Evolutionary conservation across 768 basidiomycete species (phyloP), one percentile per base, ranked within the genome.

Genomic region (Lentinula boryana): DNA sequence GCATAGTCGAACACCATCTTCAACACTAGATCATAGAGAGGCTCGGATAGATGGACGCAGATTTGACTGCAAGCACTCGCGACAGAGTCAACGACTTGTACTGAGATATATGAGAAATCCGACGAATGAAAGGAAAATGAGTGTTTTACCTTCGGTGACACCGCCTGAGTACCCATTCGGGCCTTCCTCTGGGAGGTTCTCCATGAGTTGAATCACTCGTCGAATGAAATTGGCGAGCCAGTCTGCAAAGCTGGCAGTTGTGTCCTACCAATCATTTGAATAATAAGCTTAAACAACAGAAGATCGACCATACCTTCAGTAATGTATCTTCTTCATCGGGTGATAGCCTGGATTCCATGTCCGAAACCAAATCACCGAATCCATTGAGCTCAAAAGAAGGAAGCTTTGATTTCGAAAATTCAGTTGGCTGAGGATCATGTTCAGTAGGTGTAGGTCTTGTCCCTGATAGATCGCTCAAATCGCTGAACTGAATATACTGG

Each of bases 171-270:
- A 76, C 5, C 84, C 84, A 65, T 83, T 78, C 57, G 80, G 71
- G 54, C 89, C 85, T 71, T 94, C 92, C 61, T 94, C 92, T 0
- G 93, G 92, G 18, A 95, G 77, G 67, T 93, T 93, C 70, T 92
- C 89, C 62, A 94, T 82, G 5, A 95, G 75, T 59, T 88, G 81
- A 36, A 95, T 86, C 9, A 94, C 88, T 50, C 89, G 77, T 5
- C 86, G 83, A 60, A 95, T 79, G 71, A 94, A 91, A 64, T 79
- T 85, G n/a, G 87, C 79, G 6, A 94, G 79, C 93, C 93, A 93
- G 66, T 89, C 88, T 0, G 89, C 84, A 67, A 93, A 91, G 38
- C 81, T 83, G 2, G 84, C 81, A 15, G 91, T 91, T 21, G 86
- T 83, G 60, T 89, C 85, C 74, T 82, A 56, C 55, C 27, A 63